These are phyloP conservation scores for Phytophthora citrophthora DNA, from an alignment of 352 stramenopile species.

Conservation along the genomic window DNA sequence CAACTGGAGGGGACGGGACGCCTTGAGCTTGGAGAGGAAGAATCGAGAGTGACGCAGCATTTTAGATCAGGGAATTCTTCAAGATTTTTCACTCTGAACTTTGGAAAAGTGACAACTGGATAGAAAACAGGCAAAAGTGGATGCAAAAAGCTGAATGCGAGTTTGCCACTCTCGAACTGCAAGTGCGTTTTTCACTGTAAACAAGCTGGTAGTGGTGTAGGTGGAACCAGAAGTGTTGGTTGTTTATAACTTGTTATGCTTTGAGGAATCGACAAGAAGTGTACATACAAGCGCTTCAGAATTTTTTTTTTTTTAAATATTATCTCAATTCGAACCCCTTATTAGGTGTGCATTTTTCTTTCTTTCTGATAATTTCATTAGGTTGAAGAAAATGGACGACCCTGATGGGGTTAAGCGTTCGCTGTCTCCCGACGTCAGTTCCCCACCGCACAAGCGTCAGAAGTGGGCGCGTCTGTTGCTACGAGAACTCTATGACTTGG, in stretches of 20 bases:
- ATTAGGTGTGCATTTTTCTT: too few species aligned
- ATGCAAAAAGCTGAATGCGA: neutral
- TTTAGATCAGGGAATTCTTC: neutral
- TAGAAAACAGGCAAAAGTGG: conserved; percentile 1
- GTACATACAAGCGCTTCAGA: too few species aligned
- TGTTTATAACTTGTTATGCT: too few species aligned
- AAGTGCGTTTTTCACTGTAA: neutral
- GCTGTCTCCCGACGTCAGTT: neutral
- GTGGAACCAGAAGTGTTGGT: too few species aligned
- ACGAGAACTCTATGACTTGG: conserved; percentile 79
- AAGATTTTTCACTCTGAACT: neutral
- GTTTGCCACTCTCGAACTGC: neutral
- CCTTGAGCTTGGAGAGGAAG: conserved; percentile 8
- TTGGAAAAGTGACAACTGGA: neutral
- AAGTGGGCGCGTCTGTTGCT: conserved; percentile 77
- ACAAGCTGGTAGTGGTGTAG: too few species aligned
- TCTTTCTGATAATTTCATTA: conserved; percentile 5
- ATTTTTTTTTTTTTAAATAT: too few species aligned
- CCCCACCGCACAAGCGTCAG: conserved; percentile 7
- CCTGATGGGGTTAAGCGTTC: conserved; percentile 41
- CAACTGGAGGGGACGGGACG: neutral
- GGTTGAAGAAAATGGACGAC: conserved; percentile 28
- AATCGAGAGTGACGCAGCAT: conserved; percentile 22
- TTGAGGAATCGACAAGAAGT: too few species aligned
- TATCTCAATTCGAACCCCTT: too few species aligned